Percentiles rank a stretch among this genome's conserved stretches.
phyloP scores from a whole-genome alignment of 768 basidiomycete species.

The Psilocybe cyanescens region DNA sequence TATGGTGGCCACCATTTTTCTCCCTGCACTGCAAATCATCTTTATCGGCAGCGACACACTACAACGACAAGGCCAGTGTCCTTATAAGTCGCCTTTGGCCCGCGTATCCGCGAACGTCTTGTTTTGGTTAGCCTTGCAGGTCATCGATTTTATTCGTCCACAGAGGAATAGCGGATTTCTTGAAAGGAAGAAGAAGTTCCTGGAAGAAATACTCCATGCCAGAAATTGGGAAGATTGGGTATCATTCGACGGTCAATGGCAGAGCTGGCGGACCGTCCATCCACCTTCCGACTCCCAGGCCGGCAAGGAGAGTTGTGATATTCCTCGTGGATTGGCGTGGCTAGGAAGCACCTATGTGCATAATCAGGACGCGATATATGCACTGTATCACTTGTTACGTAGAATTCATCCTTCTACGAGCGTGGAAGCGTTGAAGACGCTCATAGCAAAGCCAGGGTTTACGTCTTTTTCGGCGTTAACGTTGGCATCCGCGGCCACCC shows the following conservation, averaged over 20 bases:
- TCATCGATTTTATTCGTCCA: not conserved
- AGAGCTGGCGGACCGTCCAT: not conserved
- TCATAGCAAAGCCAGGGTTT: not conserved
- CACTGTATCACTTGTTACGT: slow-evolving; percentile 4
- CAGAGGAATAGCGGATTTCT: not conserved
- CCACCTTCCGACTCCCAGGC: not conserved
- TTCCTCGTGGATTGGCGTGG: slow-evolving; percentile 8
- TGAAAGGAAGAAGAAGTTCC: not conserved
- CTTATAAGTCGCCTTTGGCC: slow-evolving; percentile 13
- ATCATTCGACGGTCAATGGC: slow-evolving; percentile 11
- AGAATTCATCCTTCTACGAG: slow-evolving; percentile 7
- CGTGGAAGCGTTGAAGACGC: not conserved
- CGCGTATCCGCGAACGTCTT: not conserved
- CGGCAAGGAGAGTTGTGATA: slow-evolving; percentile 7
- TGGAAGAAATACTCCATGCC: not conserved
- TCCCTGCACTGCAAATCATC: slow-evolving; percentile 8
- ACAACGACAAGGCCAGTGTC: slow-evolving; percentile 2
- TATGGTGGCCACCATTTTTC: not conserved
- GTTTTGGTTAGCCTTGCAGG: not conserved
- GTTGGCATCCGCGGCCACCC: not conserved
- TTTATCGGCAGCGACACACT: slow-evolving; percentile 1
- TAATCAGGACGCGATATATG: not conserved
- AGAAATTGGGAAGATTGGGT: slow-evolving; percentile 9
- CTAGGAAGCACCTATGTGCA: not conserved
- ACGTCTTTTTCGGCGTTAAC: not conserved